phyloP scores from a whole-genome alignment of 73 alveolate genomes.

The Paramecium sonneborni region DNA sequence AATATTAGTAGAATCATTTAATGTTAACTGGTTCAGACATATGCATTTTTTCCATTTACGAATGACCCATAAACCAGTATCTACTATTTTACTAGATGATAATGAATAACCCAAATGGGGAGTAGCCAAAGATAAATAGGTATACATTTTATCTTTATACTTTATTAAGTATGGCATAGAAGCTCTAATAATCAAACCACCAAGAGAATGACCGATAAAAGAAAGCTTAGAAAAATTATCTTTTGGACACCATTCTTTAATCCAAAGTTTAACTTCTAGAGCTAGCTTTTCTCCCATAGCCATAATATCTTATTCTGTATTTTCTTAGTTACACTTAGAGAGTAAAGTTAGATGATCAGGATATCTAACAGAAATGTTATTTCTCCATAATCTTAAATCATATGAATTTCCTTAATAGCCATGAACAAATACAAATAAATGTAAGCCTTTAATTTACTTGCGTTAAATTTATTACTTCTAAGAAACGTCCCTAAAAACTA shows the following conservation, averaged over 20 bases:
- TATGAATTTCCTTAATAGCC: constrained; percentile 98
- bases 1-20: background rate
- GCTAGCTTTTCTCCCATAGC: constrained; percentile 96
- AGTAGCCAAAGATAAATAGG: constrained; percentile 80
- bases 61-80: constrained; percentile 78
- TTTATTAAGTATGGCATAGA: constrained; percentile 87
- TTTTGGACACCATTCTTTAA: constrained; percentile 89
- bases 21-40: background rate
- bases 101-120: constrained; percentile 94
- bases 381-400: constrained; percentile 93
- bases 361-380: constrained; percentile 85
- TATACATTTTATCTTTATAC: constrained; percentile 80
- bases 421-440: constrained; percentile 95
- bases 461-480: constrained; percentile 41
- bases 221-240: constrained; percentile 77
- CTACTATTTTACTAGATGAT: constrained; percentile 82
- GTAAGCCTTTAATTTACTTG: constrained; percentile 77
- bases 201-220: constrained; percentile 89
- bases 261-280: constrained; percentile 83
- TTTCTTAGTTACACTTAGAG: constrained; percentile 92
- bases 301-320: constrained; percentile 91
- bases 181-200: constrained; percentile 94
- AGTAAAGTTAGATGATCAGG: constrained; percentile 91
- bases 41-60: constrained; percentile 53
- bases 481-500: constrained; percentile 79